Percentiles rank a stretch among this genome's conserved stretches.
Evolutionary conservation across 441 rosid genomes (phyloP).

Genomic region (Syzygium malaccense): DNA sequence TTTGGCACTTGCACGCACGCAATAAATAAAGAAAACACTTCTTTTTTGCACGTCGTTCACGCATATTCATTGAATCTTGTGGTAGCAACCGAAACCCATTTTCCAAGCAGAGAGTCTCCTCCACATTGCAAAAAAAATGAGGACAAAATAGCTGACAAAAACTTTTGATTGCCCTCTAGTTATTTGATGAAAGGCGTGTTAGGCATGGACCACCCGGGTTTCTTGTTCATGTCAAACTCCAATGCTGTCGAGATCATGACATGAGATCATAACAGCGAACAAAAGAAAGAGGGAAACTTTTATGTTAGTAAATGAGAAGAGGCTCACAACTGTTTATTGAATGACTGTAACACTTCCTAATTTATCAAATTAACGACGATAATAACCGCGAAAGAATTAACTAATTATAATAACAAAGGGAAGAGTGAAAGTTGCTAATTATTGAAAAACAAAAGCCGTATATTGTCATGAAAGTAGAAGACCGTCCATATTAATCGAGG

Average conservation of each 20-base stretch:
- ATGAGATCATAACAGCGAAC: not conserved
- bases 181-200: not conserved
- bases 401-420: not conserved
- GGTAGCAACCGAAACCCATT: not conserved
- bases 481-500: not conserved
- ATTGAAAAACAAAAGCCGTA: not conserved
- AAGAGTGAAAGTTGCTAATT: not conserved
- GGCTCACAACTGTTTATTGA: not conserved
- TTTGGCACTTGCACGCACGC: not conserved
- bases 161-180: not conserved
- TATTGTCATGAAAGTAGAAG: not conserved
- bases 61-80: constrained; percentile 6
- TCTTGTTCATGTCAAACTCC: not conserved
- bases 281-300: not conserved
- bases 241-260: not conserved
- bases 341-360: not conserved
- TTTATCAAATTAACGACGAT: not conserved
- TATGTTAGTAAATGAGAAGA: not conserved
- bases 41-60: not conserved
- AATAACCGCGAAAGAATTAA: not conserved
- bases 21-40: not conserved
- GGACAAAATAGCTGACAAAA: not conserved
- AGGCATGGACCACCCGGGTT: not conserved
- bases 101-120: not conserved
- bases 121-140: not conserved